Conservation (phyloP, 352 stramenopile genomes). For the Globisporangium abappressorium region DNA sequence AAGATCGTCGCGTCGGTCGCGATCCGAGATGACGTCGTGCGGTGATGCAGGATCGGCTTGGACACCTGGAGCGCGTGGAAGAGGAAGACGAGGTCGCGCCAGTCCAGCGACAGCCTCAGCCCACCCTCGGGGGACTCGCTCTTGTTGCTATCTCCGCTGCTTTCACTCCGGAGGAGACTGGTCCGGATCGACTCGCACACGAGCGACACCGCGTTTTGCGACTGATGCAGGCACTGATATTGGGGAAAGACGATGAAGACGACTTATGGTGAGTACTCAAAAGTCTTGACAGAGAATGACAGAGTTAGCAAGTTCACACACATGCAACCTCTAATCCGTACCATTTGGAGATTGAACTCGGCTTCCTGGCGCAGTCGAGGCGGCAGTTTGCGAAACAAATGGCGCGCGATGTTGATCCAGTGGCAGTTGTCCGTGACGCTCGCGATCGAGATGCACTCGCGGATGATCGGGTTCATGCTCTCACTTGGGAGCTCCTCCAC, state of each 20-base stretch:
- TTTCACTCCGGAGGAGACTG: constrained; percentile 18
- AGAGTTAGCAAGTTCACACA: neutral
- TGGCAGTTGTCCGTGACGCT: constrained; percentile 34
- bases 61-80: constrained; percentile 74
- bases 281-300: neutral
- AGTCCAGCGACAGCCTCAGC: constrained; percentile 28
- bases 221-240: constrained; percentile 56
- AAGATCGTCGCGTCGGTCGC: constrained; percentile 48
- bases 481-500: constrained; percentile 34
- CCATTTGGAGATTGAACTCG: constrained; percentile 81
- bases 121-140: constrained; percentile 12
- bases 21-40: constrained; percentile 46
- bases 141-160: constrained; percentile 9
- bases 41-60: constrained; percentile 76
- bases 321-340: constrained; percentile 16
- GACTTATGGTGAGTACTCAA: neutral
- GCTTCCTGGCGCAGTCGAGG: constrained; percentile 59
- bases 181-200: constrained; percentile 47
- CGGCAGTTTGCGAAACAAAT: constrained; percentile 48
- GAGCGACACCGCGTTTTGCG: constrained; percentile 36
- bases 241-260: neutral
- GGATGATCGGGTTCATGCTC: constrained; percentile 60
- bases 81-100: constrained; percentile 61
- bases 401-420: constrained; percentile 54
- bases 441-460: constrained; percentile 56